Evolutionary conservation across 2,329 filamentous ascomycete genomes (phyloP).

Genomic region (Lasiodiplodia hormozganensis): DNA sequence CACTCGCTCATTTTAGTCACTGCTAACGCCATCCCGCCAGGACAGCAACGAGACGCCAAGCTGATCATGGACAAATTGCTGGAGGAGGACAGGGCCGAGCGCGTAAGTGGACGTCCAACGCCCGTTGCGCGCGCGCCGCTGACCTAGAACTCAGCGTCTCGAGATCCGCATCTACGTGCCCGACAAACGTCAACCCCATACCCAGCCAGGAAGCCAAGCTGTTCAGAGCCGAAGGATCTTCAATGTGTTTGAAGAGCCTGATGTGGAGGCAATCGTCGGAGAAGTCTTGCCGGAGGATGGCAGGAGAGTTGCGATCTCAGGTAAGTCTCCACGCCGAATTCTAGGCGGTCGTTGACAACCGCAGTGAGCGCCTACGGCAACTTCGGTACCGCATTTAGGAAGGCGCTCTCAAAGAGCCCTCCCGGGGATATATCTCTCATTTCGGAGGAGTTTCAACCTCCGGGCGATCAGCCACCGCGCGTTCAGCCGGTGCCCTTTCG

Average conservation of each 20-base stretch:
- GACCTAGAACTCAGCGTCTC: neutral
- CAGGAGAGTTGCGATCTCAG: neutral
- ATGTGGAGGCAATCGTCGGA: neutral
- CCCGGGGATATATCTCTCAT: neutral
- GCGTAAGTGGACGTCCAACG: neutral
- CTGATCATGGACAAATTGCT: neutral
- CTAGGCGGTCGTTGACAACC: neutral
- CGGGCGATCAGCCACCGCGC: neutral
- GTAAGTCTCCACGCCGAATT: neutral
- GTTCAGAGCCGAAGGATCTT: neutral
- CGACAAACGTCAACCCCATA: neutral
- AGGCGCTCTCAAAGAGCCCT: neutral
- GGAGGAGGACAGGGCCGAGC: neutral
- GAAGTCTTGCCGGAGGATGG: neutral
- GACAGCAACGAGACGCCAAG: conserved; percentile 1
- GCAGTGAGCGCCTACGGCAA: neutral
- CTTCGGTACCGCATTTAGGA: neutral
- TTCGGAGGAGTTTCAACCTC: neutral
- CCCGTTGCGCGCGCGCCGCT: neutral
- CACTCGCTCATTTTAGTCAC: neutral
- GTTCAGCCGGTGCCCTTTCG: neutral
- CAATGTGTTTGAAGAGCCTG: neutral
- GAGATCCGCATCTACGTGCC: neutral
- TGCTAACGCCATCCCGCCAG: neutral
- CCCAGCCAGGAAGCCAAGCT: neutral